phyloP scores from a whole-genome alignment of 257 asterid species.

The Haberlea rhodopensis region DNA sequence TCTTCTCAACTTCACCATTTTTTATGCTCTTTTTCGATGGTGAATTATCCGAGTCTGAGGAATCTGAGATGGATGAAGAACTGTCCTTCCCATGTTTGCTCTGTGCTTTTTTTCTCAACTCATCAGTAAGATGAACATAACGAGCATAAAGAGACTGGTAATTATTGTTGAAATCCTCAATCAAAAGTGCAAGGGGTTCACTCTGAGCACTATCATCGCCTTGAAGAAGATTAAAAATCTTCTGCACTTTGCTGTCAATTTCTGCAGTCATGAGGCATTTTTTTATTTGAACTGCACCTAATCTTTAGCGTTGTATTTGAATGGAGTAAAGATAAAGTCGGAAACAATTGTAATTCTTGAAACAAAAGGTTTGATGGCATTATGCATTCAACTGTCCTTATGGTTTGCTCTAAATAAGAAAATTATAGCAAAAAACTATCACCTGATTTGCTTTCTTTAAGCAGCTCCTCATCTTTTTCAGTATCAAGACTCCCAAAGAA shows the following conservation, averaged over 20 bases:
- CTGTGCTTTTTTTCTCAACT: constrained; percentile 50
- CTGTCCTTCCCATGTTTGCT: constrained; percentile 42
- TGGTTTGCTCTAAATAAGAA: constrained; percentile 17
- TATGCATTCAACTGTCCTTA: constrained; percentile 1
- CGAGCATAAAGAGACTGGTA: constrained; percentile 66
- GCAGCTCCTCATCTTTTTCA: constrained; percentile 53
- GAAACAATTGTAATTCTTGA: not conserved
- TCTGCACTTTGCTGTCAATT: constrained; percentile 69
- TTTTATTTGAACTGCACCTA: not conserved
- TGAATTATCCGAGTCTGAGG: constrained; percentile 66
- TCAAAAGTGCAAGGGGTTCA: constrained; percentile 47
- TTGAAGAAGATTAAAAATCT: constrained; percentile 52
- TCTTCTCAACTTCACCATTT: constrained; percentile 44
- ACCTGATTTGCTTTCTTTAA: constrained; percentile 66
- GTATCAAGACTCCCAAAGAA: constrained; percentile 53
- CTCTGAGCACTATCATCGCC: constrained; percentile 50
- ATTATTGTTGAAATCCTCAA: constrained; percentile 62
- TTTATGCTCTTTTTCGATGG: constrained; percentile 39
- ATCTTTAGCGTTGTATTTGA: not conserved
- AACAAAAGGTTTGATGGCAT: constrained; percentile 7
- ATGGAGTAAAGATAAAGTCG: not conserved
- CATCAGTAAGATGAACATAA: constrained; percentile 78
- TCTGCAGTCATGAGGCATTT: constrained; percentile 44
- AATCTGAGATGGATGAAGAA: constrained; percentile 72
- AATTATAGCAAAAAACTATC: constrained; percentile 14